Percentiles rank a stretch among this genome's conserved stretches.
Evolutionary conservation across 148 eudicot species (phyloP).

Genomic region (Simmondsia chinensis): DNA sequence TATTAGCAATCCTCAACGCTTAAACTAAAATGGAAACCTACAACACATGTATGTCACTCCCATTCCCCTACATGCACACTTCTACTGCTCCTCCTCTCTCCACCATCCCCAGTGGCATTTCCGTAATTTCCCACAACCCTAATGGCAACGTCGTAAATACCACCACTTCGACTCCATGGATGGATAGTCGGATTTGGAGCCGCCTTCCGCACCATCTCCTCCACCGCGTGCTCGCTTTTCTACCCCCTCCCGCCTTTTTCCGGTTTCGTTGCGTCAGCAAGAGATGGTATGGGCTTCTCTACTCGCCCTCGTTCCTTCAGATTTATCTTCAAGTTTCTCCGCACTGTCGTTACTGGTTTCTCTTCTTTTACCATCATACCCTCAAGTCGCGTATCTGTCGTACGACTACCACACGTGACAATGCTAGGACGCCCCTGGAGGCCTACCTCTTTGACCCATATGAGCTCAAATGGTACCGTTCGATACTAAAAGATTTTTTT

Average conservation of each 20-base stretch:
- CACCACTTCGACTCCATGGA: constrained; percentile 29
- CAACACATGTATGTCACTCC: constrained; percentile 23
- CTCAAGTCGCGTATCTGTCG: too few relatives aligned
- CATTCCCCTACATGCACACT: constrained; percentile 31
- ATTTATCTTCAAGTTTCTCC: constrained; percentile 61
- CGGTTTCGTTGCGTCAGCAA: constrained; percentile 80
- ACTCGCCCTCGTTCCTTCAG: constrained; percentile 59
- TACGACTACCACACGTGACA: constrained; percentile 3
- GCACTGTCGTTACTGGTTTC: constrained; percentile 46
- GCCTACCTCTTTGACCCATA: constrained; percentile 73
- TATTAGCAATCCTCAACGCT: background rate
- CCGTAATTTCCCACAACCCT: background rate
- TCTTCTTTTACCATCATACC: constrained; percentile 62
- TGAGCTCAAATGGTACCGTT: constrained; percentile 58
- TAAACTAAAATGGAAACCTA: constrained; percentile 53
- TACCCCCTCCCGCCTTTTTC: constrained; percentile 79
- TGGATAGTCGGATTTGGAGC: constrained; percentile 84
- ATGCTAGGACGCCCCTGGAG: too few relatives aligned
- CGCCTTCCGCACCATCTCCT: constrained; percentile 52
- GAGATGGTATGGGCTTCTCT: constrained; percentile 76
- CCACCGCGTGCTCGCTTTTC: constrained; percentile 69
- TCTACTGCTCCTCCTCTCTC: constrained; percentile 1
- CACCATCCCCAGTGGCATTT: background rate
- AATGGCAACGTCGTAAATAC: background rate
- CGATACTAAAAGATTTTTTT: too few relatives aligned